Base-by-base conservation (phyloP, 106 monocot genomes). In the Allium fistulosum region DNA sequence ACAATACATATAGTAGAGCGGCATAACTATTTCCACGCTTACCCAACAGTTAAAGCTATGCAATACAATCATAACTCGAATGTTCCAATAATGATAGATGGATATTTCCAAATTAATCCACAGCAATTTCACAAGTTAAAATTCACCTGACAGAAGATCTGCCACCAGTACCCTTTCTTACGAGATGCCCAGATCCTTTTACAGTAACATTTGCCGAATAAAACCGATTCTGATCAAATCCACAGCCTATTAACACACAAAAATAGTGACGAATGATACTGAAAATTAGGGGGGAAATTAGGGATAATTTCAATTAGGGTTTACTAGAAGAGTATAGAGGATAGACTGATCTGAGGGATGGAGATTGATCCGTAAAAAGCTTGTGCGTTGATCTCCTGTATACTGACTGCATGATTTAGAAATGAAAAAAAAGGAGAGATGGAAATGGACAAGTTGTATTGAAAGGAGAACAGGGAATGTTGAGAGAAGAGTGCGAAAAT, bases 161-260 rank as follows among this genome's bases (percentile, higher is more conserved):
- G 15, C 93, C 99, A 1, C 99, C 99, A 26, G 99, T 99, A 27
- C 99, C 99, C 69, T 99, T 99, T 51, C 99, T 87, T 27, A 93
- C 71, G 59, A 99, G 64, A 80, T 87, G 78, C 58, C 93, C 99
- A 4, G 70, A 10, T 48, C 99, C 99, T 76, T 90, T 93, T 53
- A 81, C 71, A 11, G 90, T 46, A 50, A 96, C 48, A 11, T 74
- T 84, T 15, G 88, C 88, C n/a, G 58, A 79, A 57, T 69, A 77
- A 37, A 37, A 37, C 15, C 91, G 77, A 27, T 53, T 49, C 63
- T 78, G 83, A 71, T 85, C 79, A 12, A 57, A 15, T 26, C 78
- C 86, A 63, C 48, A 87, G n/a, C 72, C 94, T 84, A 37, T 61
- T 56, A 58, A 10, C 58, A 61, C 46, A 27, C 52, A 77, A n/a